These are phyloP conservation scores for Vitis amurensis DNA, from an alignment of 164 flowering plant species.

Conservation along the genomic window DNA sequence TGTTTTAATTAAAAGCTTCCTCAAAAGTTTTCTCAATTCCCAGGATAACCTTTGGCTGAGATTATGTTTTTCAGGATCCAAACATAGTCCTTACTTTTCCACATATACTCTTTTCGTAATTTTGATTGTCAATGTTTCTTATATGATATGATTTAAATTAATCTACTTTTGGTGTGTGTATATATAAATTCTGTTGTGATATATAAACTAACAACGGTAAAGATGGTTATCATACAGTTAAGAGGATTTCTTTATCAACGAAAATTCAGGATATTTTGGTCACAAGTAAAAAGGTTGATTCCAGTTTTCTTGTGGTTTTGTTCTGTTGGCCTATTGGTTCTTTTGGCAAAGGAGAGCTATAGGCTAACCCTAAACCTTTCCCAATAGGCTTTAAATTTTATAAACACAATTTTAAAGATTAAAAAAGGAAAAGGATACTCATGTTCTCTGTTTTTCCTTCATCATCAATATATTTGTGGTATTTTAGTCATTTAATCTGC, in stretches of 20 bases:
- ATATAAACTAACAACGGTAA: background rate
- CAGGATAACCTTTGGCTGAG: conserved; percentile 22
- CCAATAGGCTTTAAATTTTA: conserved; percentile 17
- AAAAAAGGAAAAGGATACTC: background rate
- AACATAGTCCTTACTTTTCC: background rate
- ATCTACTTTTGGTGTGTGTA: background rate
- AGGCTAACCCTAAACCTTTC: conserved; percentile 8
- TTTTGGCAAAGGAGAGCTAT: conserved; percentile 23
- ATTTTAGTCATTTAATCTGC: background rate
- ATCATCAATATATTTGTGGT: background rate
- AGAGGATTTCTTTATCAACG: conserved; percentile 1
- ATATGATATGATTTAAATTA: background rate
- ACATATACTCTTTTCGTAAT: background rate
- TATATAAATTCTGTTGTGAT: background rate
- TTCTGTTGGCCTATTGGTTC: conserved; percentile 10
- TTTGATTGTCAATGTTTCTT: background rate
- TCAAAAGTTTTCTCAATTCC: conserved; percentile 14
- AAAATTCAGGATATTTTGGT: conserved; percentile 26
- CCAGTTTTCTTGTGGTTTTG: conserved; percentile 14
- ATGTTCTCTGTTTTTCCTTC: background rate
- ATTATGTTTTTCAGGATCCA: background rate
- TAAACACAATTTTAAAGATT: background rate
- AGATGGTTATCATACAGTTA: background rate
- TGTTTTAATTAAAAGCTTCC: conserved; percentile 20
- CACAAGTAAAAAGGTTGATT: conserved; percentile 27